phyloP scores from a whole-genome alignment of 2,329 filamentous ascomycete species.

The Lachnellula subtilissima region DNA sequence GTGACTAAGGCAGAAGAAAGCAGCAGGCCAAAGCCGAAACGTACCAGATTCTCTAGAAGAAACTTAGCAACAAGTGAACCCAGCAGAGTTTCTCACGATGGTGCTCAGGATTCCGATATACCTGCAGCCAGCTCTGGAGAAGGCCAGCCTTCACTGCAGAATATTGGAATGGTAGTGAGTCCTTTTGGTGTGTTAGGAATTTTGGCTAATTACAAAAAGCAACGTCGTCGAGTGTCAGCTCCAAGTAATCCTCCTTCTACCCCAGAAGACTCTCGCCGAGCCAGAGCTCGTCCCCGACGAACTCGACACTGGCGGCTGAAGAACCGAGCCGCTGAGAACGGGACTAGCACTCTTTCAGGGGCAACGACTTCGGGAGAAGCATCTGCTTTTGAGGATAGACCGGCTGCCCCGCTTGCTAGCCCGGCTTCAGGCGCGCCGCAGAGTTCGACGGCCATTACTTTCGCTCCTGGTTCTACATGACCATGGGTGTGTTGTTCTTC shows the following conservation, averaged over 20 bases:
- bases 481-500: no score
- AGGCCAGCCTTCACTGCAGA: conserved; percentile 15
- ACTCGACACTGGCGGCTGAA: conserved; percentile 29
- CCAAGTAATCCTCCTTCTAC: conserved; percentile 25
- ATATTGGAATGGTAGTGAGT: conserved; percentile 9
- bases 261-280: conserved; percentile 14
- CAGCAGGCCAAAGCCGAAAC: conserved; percentile 17
- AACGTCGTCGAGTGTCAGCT: conserved; percentile 27
- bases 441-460: neutral
- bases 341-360: conserved; percentile 4
- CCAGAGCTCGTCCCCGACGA: conserved; percentile 16
- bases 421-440: conserved; percentile 4
- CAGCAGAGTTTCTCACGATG: conserved; percentile 17
- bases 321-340: conserved; percentile 16
- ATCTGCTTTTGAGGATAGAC: conserved; percentile 8
- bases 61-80: conserved; percentile 26
- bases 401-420: conserved; percentile 12
- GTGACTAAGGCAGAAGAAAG: neutral
- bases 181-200: neutral
- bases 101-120: conserved; percentile 21
- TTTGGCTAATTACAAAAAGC: conserved; percentile 14
- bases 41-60: conserved; percentile 19
- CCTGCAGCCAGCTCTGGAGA: conserved; percentile 20
- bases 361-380: conserved; percentile 12
- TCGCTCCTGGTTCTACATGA: conserved; percentile 8